Evolutionary conservation across 2,329 filamentous ascomycete genomes (phyloP), one percentile per base, ranked within the genome.

Genomic region (Xylaria multiplex): DNA sequence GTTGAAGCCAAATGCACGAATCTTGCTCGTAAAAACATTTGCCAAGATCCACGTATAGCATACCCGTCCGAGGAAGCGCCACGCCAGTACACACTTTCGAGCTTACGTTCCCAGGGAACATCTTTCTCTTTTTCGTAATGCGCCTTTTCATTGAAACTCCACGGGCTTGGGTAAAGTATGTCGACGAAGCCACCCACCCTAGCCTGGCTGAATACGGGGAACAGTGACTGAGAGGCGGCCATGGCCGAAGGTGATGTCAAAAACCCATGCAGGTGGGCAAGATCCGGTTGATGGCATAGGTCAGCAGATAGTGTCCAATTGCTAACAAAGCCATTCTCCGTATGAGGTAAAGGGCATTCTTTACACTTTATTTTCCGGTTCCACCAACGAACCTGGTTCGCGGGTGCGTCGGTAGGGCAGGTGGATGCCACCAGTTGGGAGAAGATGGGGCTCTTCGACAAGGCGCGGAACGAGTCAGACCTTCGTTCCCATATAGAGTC

Each of bases 1-100:
- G 59, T 57, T 8, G 86, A 86, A 27, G 85, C 76, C 79, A 87
- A 82, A 49, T 82, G 78, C 7, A 89, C 81, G 67, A 90, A 86
- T 9, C 88, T 83, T 62, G 89, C 87, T 6, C 87, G 82, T 40
- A 89, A 82, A 68, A 89, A 88, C 0, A 82, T 81, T 19, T 81
- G 81, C 87, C 88, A 90, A 37, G 82, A 85, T 4, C 85, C 66
- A 78, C 79, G 49, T 72, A 80, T 70, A n/a, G 83, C 80, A 52
- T 80, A 79, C 0, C 84, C 85, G 24, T 85, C 85, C 13, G 83
- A 84, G 2, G 82, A 81, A 19, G 82, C 80, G 6, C 85, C 86
- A 2, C 86, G 82, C 86, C 86, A 88, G 65, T 86, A 83, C 45
- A 87, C 74, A 27, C 73, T 77, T 54, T 86, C 82, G 6, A 74